Base-by-base conservation (phyloP, 2,329 filamentous ascomycete genomes). In the Coniochaeta sp. region DNA sequence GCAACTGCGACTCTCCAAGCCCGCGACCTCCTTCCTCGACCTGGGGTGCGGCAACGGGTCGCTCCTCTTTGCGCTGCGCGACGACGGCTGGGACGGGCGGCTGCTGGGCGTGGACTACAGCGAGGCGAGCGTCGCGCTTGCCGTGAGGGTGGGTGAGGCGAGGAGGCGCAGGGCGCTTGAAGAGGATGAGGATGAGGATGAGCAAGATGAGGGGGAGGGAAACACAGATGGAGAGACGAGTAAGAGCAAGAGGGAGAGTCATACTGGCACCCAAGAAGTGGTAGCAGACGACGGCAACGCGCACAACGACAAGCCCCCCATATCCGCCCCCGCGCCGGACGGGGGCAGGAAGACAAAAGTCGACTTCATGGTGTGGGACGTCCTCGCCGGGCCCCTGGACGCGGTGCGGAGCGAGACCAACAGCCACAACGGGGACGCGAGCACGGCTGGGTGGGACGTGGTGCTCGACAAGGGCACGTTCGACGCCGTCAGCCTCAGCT, bases 381-480 rank as follows among this genome's bases (percentile, higher is more conserved):
- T 88, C 50, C 70, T 91, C 4, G 63, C 63, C 9, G 71, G 71
- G 1, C 53, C 68, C 3, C 62, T 70, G 30, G 54, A 57, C 0
- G 60, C 65, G 0, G 71, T 78, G 2, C 60, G 70, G n/a, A 52
- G 60, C 20, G n/a, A 4, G 20, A 20, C 49, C 53, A 20, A 47
- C 58, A 20, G 8, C 27, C 26, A 13, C 49, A 57, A 26, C 48
- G 54, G 3, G n/a, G 47, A 33, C 14, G 13, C 35, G 8, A 16
- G 12, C 7, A 28, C 48, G 0, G 65, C 67, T 0, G 87, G 87
- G 1, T 97, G 91, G 72, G 91, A 97, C 68, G 82, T 96, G 0
- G 86, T 96, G 0, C 79, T 96, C n/a, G 94, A 99, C 70, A 99
- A 99, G 71, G 94, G 94, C 42, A 99, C 94, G 1, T 99, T 97